A percentile compares a stretch with the other conserved stretches of the same genome.
Conservation (phyloP, 2,329 filamentous ascomycete genomes). For the Ciborinia camelliae region DNA sequence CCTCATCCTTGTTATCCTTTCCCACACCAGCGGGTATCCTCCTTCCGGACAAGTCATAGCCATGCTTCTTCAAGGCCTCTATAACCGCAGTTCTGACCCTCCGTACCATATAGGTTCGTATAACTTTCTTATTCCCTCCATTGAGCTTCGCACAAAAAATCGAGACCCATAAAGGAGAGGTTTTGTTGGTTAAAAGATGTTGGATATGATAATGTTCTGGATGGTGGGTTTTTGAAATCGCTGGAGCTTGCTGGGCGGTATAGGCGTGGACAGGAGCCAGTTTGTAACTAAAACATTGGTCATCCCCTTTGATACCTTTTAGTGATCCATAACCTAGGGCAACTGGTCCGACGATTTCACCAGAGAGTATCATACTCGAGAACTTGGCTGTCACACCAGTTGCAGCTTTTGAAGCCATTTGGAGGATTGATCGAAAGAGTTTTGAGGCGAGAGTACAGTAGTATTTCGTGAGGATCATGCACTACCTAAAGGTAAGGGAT, state of each 20-base stretch:
- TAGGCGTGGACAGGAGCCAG: conserved; percentile 5
- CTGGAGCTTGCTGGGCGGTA: neutral
- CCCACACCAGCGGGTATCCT: conserved; percentile 18
- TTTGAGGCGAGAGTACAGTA: neutral
- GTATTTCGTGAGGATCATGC: neutral
- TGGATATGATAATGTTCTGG: conserved; percentile 10
- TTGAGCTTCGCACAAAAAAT: conserved; percentile 37
- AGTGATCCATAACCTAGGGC: conserved; percentile 1
- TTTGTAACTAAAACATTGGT: conserved; percentile 4
- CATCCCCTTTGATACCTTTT: neutral
- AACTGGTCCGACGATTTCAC: neutral
- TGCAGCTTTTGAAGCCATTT: conserved; percentile 7
- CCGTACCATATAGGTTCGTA: conserved; percentile 46
- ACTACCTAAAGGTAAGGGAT: no score
- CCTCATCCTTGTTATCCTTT: conserved; percentile 31
- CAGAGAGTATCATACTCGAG: neutral
- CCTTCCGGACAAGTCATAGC: conserved; percentile 41
- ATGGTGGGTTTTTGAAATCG: neutral
- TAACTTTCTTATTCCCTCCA: conserved; percentile 41
- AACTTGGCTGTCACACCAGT: neutral
- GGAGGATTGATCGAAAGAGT: neutral
- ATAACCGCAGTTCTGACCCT: conserved; percentile 45
- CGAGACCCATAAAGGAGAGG: conserved; percentile 46
- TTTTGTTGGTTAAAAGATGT: conserved; percentile 8
- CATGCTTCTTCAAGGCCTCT: conserved; percentile 44